Conservation (phyloP, 441 rosid genomes). For the Syzygium malaccense region DNA sequence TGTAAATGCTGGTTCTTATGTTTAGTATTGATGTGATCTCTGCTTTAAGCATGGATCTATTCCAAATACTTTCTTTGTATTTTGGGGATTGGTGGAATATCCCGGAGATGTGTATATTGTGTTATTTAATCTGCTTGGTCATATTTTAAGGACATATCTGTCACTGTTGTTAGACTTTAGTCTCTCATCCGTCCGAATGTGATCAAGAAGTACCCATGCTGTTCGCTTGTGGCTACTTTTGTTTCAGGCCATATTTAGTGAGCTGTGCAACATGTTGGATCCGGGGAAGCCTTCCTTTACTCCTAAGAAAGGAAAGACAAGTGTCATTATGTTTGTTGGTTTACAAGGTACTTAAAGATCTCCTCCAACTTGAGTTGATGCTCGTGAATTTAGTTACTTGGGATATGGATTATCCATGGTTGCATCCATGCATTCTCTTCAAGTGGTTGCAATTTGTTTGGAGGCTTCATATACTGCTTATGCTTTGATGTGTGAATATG, state of each 20-base stretch:
- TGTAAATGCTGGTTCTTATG: too few relatives aligned
- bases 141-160: too few relatives aligned
- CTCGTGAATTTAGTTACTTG: not conserved
- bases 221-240: not conserved
- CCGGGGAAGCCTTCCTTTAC: constrained; percentile 84
- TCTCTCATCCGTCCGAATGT: not conserved
- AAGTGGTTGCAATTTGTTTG: not conserved
- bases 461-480: not conserved
- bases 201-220: not conserved
- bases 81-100: too few relatives aligned
- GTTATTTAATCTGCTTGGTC: too few relatives aligned
- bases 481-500: not conserved
- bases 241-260: constrained; percentile 67
- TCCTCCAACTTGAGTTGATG: not conserved
- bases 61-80: too few relatives aligned
- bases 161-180: not conserved
- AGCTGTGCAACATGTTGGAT: constrained; percentile 84
- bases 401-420: not conserved
- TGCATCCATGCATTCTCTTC: not conserved
- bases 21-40: too few relatives aligned
- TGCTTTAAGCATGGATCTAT: too few relatives aligned
- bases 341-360: constrained; percentile 54
- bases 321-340: constrained; percentile 88
- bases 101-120: too few relatives aligned
- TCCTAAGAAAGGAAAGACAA: constrained; percentile 72